A percentile compares a stretch with the other conserved stretches of the same genome.
Evolutionary conservation across 2,329 filamentous ascomycete species (phyloP).

Genomic region (Microdochium trichocladiopsis): DNA sequence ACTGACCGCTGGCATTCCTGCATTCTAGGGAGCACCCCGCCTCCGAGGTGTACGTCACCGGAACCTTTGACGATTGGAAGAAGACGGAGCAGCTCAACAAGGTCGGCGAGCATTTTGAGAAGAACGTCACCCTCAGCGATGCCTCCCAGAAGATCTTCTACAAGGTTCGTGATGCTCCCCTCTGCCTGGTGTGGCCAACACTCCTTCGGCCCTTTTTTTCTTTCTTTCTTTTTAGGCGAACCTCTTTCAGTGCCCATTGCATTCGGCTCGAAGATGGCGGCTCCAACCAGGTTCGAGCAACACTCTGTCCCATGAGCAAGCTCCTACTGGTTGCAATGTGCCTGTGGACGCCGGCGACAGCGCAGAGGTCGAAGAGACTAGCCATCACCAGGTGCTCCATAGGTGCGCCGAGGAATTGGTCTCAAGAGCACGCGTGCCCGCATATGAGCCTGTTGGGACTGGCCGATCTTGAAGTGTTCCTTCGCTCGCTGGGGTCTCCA

Average conservation of each 20-base stretch:
- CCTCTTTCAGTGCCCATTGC: background rate
- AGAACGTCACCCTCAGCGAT: slow-evolving; percentile 67
- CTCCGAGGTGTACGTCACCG: slow-evolving; percentile 87
- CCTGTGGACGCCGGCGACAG: too few species aligned
- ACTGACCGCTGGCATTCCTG: slow-evolving; percentile 6
- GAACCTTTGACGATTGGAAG: slow-evolving; percentile 90
- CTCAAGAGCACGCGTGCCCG: background rate
- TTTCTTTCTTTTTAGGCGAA: background rate
- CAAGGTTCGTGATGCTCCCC: slow-evolving; percentile 63
- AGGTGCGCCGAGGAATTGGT: background rate
- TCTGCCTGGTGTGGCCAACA: background rate
- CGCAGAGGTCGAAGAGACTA: too few species aligned
- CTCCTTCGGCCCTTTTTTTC: background rate
- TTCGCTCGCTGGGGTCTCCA: slow-evolving; percentile 5
- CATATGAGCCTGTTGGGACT: background rate
- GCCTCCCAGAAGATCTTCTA: slow-evolving; percentile 73
- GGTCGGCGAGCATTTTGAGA: slow-evolving; percentile 66
- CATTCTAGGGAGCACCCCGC: slow-evolving; percentile 70
- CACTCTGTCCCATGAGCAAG: too few species aligned
- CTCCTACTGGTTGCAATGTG: too few species aligned
- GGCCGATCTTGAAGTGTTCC: background rate
- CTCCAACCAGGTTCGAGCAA: too few species aligned
- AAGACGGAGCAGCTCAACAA: slow-evolving; percentile 81
- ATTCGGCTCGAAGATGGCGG: too few species aligned
- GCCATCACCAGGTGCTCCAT: background rate